phyloP scores from a whole-genome alignment of 176 grass and related monocot species.

The Oryza brachyantha region DNA sequence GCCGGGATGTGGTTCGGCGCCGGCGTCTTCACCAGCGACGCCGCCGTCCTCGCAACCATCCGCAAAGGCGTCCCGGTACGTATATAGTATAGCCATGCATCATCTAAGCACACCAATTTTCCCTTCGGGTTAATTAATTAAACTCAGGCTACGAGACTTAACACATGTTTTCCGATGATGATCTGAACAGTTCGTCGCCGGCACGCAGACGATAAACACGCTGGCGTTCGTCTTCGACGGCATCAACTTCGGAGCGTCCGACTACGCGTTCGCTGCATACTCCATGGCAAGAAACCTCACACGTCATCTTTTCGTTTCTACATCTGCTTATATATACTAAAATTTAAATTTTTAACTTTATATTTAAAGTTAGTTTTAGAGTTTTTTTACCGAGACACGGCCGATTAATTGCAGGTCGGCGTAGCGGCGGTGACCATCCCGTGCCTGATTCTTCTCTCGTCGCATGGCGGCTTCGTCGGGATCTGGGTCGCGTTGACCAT shows the following conservation, averaged over 20 bases:
- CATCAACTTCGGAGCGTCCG: conserved; percentile 71
- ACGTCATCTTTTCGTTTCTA: too few species aligned
- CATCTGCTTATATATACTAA: too few species aligned
- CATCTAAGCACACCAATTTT: too few species aligned
- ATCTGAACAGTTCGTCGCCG: conserved; percentile 54
- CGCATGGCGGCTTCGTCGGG: conserved; percentile 50
- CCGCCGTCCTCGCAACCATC: conserved; percentile 55
- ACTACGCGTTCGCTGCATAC: conserved; percentile 63
- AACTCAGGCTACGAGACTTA: too few species aligned
- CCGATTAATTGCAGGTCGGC: conserved; percentile 27
- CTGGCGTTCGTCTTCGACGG: conserved; percentile 80
- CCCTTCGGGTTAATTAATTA: too few species aligned
- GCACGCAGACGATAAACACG: conserved; percentile 63
- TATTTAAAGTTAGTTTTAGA: too few species aligned
- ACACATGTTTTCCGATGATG: not conserved
- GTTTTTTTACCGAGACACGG: too few species aligned
- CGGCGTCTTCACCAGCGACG: conserved; percentile 79
- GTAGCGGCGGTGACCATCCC: conserved; percentile 59
- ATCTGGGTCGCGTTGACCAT: conserved; percentile 64
- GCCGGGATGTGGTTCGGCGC: conserved; percentile 73
- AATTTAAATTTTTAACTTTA: too few species aligned
- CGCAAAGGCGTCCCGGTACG: conserved; percentile 80
- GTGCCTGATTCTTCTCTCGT: conserved; percentile 48
- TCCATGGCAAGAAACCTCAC: conserved; percentile 56
- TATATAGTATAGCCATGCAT: too few species aligned